Evolutionary conservation across 306 rosid species (phyloP), one percentile per base, ranked within the genome.

Genomic region (Acacia acuminata): DNA sequence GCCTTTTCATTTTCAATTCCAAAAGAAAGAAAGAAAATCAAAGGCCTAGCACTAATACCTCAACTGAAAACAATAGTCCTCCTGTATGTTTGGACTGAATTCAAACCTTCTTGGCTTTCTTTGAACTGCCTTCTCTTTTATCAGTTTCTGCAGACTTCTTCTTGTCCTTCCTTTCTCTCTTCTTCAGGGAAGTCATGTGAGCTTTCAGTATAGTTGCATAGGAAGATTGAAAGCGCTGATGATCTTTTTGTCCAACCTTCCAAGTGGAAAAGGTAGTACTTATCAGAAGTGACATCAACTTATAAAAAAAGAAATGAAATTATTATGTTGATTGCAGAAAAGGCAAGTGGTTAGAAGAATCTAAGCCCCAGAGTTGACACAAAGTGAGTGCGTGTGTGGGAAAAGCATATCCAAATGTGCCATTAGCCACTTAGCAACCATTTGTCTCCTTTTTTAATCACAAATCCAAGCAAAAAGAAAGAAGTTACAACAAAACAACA

Each of bases 81-180:
- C 45, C 22, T 70, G 25, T 30, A 60, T 48, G 79, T 48, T 53
- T 84, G 79, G 14, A 71, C 85, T 73, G 73, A 75, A 69, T 72
- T 84, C 30, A 84, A 60, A 75, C 58, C 77, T 88, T 87, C 82
- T 85, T 88, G 27, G 83, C 70, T 87, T 92, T 92, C 77, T 85
- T 88, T 32, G 81, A 74, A 84, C 50, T 82, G 56, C 84, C 91
- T 73, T 84, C 86, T 82, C 85, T 93, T 86, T 91, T 90, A 68
- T 87, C 89, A 15, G 89, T 80, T 84, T 91, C 97, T 22, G 91
- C 88, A 72, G 90, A 85, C 77, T 94, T 94, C 82, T 96, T 96
- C 93, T 88, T 96, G 79, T 96, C 97, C 87, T 96, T 96, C 84
- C 99, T 92, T 84, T 96, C 98, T 81, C 98, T 93, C 90, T 92